Conservation (phyloP, 106 monocot genomes). For the Allium fistulosum region DNA sequence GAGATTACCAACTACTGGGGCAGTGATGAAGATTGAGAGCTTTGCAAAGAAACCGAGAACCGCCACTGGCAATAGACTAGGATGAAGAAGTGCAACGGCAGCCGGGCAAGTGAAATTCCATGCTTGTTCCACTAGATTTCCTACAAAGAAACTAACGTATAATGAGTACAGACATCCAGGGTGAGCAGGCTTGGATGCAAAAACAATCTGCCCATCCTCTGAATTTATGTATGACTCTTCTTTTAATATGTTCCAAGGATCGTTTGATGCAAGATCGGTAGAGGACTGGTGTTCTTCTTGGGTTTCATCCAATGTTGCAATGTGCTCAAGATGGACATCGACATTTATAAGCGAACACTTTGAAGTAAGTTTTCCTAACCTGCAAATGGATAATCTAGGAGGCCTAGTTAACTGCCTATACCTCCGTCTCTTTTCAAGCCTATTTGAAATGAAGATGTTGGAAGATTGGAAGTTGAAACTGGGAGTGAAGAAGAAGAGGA, state of each 20-base stretch:
- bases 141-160: slow-evolving; percentile 56
- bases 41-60: slow-evolving; percentile 88
- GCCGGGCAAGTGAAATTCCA: slow-evolving; percentile 97
- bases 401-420: too few species aligned
- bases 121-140: slow-evolving; percentile 85
- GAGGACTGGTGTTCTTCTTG: slow-evolving; percentile 20
- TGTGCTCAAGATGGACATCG: slow-evolving; percentile 33
- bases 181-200: slow-evolving; percentile 83
- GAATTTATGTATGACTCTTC: slow-evolving; percentile 21
- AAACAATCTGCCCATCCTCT: slow-evolving; percentile 45
- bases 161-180: slow-evolving; percentile 51
- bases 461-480: too few species aligned
- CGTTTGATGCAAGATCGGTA: slow-evolving; percentile 32
- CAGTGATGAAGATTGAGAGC: slow-evolving; percentile 76
- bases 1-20: slow-evolving; percentile 73
- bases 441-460: too few species aligned
- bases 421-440: too few species aligned
- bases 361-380: slow-evolving; percentile 26
- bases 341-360: slow-evolving; percentile 49
- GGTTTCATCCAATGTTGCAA: slow-evolving; percentile 23
- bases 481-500: too few species aligned
- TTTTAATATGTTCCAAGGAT: slow-evolving; percentile 33
- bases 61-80: slow-evolving; percentile 88
- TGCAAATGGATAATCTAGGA: slow-evolving; percentile 5
- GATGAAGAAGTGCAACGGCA: slow-evolving; percentile 83